Conservation (phyloP, 2,329 filamentous ascomycete species). For the Leptographium lundbergii region DNA sequence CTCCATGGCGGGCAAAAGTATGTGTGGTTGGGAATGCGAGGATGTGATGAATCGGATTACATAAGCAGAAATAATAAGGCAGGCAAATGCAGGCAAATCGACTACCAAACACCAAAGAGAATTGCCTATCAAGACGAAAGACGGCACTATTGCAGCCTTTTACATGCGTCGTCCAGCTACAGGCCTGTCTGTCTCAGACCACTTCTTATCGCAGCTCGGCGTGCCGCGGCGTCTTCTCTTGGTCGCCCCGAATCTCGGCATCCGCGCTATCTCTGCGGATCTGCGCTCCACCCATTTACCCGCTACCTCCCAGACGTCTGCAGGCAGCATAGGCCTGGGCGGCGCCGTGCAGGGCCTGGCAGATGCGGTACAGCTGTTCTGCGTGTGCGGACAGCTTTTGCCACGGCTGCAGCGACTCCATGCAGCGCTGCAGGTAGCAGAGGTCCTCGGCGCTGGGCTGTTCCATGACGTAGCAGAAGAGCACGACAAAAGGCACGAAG, state of each 20-base stretch:
- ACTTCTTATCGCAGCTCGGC: background rate
- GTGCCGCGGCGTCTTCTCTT: background rate
- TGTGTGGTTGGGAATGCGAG: background rate
- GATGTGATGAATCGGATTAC: background rate
- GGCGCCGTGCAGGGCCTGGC: conserved; percentile 47
- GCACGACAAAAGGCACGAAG: conserved; percentile 46
- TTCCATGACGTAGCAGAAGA: conserved; percentile 46
- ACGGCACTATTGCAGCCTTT: background rate
- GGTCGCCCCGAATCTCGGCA: background rate
- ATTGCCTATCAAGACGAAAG: background rate
- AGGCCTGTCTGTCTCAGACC: background rate
- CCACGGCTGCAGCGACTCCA: conserved; percentile 38
- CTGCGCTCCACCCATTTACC: background rate
- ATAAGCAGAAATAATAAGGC: background rate
- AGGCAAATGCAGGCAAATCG: background rate
- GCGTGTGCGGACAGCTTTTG: conserved; percentile 43
- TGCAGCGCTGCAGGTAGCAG: conserved; percentile 40
- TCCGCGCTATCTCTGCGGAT: background rate
- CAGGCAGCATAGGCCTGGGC: conserved; percentile 38
- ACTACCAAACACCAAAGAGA: background rate
- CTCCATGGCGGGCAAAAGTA: background rate
- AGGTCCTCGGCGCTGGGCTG: conserved; percentile 42
- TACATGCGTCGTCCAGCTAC: background rate
- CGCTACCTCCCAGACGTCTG: background rate
- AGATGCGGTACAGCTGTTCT: conserved; percentile 48